Conservation (phyloP, 352 stramenopile genomes). For the Globisporangium barbulae region DNA sequence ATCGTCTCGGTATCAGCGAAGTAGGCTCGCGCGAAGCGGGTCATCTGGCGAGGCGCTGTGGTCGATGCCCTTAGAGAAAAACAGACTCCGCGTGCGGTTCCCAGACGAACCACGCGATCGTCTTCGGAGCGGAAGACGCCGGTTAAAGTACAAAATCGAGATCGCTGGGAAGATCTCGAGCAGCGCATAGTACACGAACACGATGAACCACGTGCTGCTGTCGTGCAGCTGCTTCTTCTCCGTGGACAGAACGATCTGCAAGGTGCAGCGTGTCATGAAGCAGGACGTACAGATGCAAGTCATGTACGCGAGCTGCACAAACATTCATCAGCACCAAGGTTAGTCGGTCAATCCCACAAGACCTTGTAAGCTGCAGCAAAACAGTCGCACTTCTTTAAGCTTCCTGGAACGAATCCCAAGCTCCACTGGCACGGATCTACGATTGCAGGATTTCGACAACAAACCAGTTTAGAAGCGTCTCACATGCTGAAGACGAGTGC, state of each 20-base stretch:
- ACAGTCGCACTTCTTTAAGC: constrained; percentile 56
- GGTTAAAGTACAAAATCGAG: constrained; percentile 84
- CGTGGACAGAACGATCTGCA: constrained; percentile 73
- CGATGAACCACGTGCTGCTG: constrained; percentile 70
- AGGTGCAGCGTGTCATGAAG: constrained; percentile 64
- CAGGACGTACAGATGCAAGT: constrained; percentile 81
- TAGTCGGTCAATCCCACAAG: neutral
- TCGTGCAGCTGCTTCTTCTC: constrained; percentile 75
- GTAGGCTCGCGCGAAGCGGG: constrained; percentile 46
- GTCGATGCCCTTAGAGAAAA: constrained; percentile 41
- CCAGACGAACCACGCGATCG: constrained; percentile 17
- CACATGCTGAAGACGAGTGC: neutral
- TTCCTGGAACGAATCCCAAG: constrained; percentile 79
- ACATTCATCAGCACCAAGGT: neutral
- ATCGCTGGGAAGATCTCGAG: constrained; percentile 77
- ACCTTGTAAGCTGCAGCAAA: neutral
- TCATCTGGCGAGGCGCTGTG: constrained; percentile 12
- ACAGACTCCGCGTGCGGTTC: constrained; percentile 24
- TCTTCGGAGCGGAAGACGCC: constrained; percentile 53
- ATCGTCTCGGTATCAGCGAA: constrained; percentile 21
- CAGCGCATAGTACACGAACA: constrained; percentile 78
- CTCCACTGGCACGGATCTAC: constrained; percentile 78
- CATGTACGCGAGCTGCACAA: constrained; percentile 54
- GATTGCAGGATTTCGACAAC: neutral
- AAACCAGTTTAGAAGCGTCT: constrained; percentile 1